Conservation (phyloP, 2,329 filamentous ascomycete species). For the Cladophialophora yegresii region DNA sequence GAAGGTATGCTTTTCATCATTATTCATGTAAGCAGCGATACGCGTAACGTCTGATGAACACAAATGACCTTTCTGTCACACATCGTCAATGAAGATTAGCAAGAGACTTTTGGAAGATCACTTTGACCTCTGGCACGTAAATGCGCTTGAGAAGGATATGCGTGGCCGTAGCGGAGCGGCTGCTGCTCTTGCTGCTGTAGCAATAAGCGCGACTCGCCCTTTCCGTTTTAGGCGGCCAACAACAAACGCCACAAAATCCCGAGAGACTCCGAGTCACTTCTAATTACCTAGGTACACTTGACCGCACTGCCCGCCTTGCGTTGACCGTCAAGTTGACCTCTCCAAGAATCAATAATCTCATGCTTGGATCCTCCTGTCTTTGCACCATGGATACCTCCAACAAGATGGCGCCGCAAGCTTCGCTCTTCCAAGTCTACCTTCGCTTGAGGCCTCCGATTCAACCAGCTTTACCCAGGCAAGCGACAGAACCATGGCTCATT, state of each 20-base stretch:
- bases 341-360: neutral
- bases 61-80: too few relatives aligned
- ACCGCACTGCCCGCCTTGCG: neutral
- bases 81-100: neutral
- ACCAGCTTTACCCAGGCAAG: constrained; percentile 43
- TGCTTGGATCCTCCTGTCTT: neutral
- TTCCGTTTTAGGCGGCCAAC: neutral
- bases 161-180: neutral
- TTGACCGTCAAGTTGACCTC: constrained; percentile 10
- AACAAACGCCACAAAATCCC: neutral
- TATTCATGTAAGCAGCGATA: neutral
- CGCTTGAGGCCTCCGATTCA: constrained; percentile 70
- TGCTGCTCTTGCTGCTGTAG: neutral
- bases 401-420: constrained; percentile 39
- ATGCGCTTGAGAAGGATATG: neutral
- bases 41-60: neutral
- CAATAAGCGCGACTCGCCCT: neutral
- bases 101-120: too few relatives aligned
- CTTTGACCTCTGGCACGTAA: neutral
- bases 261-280: neutral
- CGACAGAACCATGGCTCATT: constrained; percentile 71
- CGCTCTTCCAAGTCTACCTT: constrained; percentile 88
- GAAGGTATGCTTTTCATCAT: neutral
- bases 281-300: neutral
- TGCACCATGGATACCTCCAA: constrained; percentile 31